A percentile compares a stretch with the other conserved stretches of the same genome.
phyloP scores from a whole-genome alignment of 805 yeast species.

The Pichia deserticola region DNA sequence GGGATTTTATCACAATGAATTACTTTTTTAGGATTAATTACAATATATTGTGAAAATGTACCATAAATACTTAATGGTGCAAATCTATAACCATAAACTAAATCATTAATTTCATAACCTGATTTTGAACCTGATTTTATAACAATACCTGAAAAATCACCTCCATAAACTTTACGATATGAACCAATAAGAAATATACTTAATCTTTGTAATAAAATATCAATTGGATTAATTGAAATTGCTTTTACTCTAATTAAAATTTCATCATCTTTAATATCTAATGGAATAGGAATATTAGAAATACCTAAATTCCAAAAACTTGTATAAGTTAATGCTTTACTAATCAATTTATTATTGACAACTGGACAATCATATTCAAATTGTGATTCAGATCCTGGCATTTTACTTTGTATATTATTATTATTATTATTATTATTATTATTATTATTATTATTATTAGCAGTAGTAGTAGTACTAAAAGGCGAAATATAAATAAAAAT shows the following conservation, averaged over 20 bases:
- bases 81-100: slow-evolving; percentile 12
- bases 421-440: too few relatives aligned
- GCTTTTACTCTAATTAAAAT: slow-evolving; percentile 15
- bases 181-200: slow-evolving; percentile 8
- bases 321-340: slow-evolving; percentile 13
- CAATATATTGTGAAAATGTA: slow-evolving; percentile 38
- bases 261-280: slow-evolving; percentile 10
- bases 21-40: slow-evolving; percentile 27
- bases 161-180: slow-evolving; percentile 14
- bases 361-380: background rate
- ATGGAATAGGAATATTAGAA: slow-evolving; percentile 1
- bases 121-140: slow-evolving; percentile 16
- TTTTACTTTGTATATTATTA: too few relatives aligned
- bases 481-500: too few relatives aligned
- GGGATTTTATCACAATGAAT: slow-evolving; percentile 35
- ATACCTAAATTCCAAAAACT: slow-evolving; percentile 9
- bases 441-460: too few relatives aligned
- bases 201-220: slow-evolving; percentile 9
- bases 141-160: slow-evolving; percentile 21
- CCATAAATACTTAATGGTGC: slow-evolving; percentile 26
- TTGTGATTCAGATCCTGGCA: too few relatives aligned
- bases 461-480: too few relatives aligned
- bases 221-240: slow-evolving; percentile 19
- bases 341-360: slow-evolving; percentile 5
- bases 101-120: slow-evolving; percentile 15